Conservation (phyloP, 2,329 filamentous ascomycete genomes). For the Endoconidiophora polonica region DNA sequence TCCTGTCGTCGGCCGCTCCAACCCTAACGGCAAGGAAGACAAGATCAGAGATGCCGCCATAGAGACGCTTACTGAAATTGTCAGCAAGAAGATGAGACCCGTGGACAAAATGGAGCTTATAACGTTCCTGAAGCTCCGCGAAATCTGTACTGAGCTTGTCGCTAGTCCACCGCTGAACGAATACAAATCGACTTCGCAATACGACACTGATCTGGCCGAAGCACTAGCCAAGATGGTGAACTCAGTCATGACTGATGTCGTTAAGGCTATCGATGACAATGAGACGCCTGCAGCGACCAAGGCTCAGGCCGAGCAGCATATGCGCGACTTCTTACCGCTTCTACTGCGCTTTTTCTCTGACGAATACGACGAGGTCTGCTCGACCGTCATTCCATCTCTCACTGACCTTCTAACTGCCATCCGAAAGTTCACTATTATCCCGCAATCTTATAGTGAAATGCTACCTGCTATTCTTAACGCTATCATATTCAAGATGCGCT, state of each 20-base stretch:
- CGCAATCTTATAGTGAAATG: conserved; percentile 61
- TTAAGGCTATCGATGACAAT: conserved; percentile 62
- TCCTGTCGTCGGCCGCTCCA: conserved; percentile 64
- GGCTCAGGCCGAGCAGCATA: conserved; percentile 60
- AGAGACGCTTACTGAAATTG: conserved; percentile 88
- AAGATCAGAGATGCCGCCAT: conserved; percentile 80
- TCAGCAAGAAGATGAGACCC: conserved; percentile 94
- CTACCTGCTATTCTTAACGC: conserved; percentile 77
- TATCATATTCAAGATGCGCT: conserved; percentile 91
- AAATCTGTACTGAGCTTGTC: conserved; percentile 74
- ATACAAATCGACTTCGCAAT: conserved; percentile 62
- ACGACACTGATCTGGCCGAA: conserved; percentile 91
- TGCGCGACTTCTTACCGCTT: conserved; percentile 72
- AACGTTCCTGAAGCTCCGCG: conserved; percentile 68
- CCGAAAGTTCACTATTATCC: conserved; percentile 61
- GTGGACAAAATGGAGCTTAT: conserved; percentile 91
- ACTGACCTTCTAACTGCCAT: conserved; percentile 86
- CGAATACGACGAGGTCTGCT: conserved; percentile 96
- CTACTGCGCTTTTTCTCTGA: conserved; percentile 90
- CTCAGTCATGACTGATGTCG: conserved; percentile 70
- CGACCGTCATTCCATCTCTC: conserved; percentile 81
- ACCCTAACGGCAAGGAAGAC: conserved; percentile 41
- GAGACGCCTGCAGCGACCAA: conserved; percentile 45
- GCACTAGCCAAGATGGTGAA: conserved; percentile 92
- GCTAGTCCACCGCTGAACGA: conserved; percentile 66